Percentiles rank a stretch among this genome's conserved stretches.
phyloP scores from a whole-genome alignment of 345 rosid genomes.

The Moricandia arvensis region DNA sequence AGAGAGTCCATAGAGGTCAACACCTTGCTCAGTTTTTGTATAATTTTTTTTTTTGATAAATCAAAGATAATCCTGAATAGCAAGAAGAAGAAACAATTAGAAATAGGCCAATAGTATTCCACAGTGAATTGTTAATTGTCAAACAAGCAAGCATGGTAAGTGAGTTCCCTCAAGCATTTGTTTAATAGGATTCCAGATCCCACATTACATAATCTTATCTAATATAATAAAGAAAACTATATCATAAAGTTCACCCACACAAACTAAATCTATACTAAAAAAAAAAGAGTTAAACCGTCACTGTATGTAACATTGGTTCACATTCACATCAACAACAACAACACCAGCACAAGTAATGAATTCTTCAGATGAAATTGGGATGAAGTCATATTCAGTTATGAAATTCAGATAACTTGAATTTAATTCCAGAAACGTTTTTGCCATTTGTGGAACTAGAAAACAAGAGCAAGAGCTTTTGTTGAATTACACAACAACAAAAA shows the following conservation, averaged over 20 bases:
- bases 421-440: background rate
- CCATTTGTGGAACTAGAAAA: constrained; percentile 10
- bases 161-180: constrained; percentile 10
- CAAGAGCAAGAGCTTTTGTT: background rate
- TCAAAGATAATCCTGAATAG: constrained; percentile 25
- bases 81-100: background rate
- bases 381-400: background rate
- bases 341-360: background rate
- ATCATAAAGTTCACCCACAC: background rate
- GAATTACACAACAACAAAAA: background rate
- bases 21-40: no score
- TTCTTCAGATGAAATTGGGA: background rate
- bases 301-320: background rate
- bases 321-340: constrained; percentile 1
- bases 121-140: constrained; percentile 18
- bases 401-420: background rate
- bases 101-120: background rate
- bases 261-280: background rate
- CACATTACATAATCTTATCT: constrained; percentile 24
- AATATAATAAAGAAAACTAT: constrained; percentile 6
- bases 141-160: constrained; percentile 17
- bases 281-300: background rate
- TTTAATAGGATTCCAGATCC: constrained; percentile 32
- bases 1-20: no score
- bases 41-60: background rate